Evolutionary conservation across 441 rosid species (phyloP).

Genomic region (Dalechampia spathulata): DNA sequence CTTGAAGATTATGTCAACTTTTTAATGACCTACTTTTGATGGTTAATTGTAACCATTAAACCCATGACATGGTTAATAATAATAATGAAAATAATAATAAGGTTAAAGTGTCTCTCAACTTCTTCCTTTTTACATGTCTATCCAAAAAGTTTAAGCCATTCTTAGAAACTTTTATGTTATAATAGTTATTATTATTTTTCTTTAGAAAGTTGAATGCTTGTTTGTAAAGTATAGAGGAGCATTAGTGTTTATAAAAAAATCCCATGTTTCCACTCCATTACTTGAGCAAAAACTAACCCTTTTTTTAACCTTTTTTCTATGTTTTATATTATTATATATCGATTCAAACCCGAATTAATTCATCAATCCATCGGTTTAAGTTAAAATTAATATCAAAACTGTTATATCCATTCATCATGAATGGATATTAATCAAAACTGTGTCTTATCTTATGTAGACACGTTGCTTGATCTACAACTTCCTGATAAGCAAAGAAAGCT

Average conservation of each 20-base stretch:
- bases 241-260: conserved; percentile 26
- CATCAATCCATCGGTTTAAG: no score
- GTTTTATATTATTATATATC: conserved; percentile 28
- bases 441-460: conserved; percentile 16
- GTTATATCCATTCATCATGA: no score
- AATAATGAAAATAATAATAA: no score
- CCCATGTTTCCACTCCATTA: conserved; percentile 29
- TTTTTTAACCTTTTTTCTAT: not conserved
- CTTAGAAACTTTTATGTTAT: conserved; percentile 13
- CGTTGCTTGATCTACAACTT: conserved; percentile 16
- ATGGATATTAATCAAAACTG: no score
- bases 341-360: no score
- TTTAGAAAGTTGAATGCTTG: conserved; percentile 29
- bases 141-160: conserved; percentile 30
- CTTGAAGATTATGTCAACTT: no score
- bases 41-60: no score
- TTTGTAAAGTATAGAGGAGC: conserved; percentile 29
- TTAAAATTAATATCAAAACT: no score
- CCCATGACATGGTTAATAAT: no score
- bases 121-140: conserved; percentile 17
- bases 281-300: conserved; percentile 26
- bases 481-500: conserved; percentile 22
- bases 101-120: conserved; percentile 27
- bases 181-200: conserved; percentile 5
- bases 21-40: no score